phyloP scores from a whole-genome alignment of 352 stramenopile species.

The Globisporangium recalcitrans region DNA sequence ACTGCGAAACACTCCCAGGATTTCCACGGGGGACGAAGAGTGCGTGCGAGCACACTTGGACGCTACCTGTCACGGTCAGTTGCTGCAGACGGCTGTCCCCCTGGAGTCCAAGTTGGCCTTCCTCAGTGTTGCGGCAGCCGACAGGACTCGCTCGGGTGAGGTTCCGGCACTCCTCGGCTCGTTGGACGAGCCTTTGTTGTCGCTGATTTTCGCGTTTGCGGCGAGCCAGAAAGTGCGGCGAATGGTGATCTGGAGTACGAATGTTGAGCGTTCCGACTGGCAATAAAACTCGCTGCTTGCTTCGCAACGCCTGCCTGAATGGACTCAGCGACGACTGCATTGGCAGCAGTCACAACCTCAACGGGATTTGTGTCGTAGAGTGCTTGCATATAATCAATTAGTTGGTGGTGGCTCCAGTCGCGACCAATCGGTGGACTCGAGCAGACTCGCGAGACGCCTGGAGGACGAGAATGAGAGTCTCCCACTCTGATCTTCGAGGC shows the following conservation, averaged over 20 bases:
- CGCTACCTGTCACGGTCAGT: not conserved
- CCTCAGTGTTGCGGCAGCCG: not conserved
- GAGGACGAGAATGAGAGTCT: constrained; percentile 33
- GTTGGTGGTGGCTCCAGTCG: not conserved
- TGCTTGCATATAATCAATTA: too few species aligned
- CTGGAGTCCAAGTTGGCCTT: not conserved
- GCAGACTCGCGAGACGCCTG: constrained; percentile 41
- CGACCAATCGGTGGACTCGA: constrained; percentile 71
- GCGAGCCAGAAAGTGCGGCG: too few species aligned
- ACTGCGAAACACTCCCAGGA: not conserved
- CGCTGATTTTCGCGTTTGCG: constrained; percentile 2
- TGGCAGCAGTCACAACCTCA: too few species aligned
- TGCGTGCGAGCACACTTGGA: not conserved
- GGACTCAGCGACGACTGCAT: too few species aligned
- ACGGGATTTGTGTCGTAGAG: too few species aligned
- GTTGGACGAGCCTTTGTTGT: not conserved
- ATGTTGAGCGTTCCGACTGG: too few species aligned
- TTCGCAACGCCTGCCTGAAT: too few species aligned
- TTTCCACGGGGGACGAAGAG: too few species aligned
- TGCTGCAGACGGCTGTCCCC: not conserved
- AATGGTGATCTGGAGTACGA: too few species aligned
- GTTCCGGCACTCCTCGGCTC: not conserved
- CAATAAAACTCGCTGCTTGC: too few species aligned
- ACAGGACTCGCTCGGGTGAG: not conserved
- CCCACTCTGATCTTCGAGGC: not conserved